Percentiles rank a stretch among this genome's conserved stretches.
Conservation (phyloP, 2,329 filamentous ascomycete species). For the Hymenoscyphus albidus region DNA sequence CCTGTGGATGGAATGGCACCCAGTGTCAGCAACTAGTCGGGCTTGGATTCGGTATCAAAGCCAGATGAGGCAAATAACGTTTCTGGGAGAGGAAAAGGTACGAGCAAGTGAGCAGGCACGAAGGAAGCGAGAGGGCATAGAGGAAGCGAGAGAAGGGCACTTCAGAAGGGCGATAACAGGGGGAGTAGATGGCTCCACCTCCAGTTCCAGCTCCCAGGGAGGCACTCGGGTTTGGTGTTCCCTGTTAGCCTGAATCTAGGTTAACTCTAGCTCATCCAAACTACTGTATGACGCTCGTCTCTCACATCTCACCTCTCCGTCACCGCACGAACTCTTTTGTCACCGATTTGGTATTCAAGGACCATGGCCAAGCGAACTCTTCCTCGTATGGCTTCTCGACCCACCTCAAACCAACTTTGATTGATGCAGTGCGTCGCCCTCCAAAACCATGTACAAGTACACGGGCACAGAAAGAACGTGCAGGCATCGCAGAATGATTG, state of each 20-base stretch:
- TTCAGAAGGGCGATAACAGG: background rate
- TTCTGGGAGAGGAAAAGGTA: background rate
- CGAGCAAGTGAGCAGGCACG: background rate
- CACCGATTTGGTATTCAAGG: background rate
- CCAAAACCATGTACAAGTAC: background rate
- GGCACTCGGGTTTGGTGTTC: background rate
- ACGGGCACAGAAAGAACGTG: background rate
- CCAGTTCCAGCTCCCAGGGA: conserved; percentile 1
- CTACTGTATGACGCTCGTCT: background rate
- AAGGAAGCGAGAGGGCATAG: background rate
- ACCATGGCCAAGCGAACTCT: background rate
- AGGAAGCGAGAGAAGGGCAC: background rate
- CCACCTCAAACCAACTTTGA: background rate
- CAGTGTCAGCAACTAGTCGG: conserved; percentile 1
- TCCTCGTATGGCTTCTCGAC: background rate
- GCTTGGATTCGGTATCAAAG: conserved; percentile 1
- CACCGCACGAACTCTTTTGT: conserved; percentile 1
- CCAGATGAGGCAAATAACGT: conserved; percentile 1
- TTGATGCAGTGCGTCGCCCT: background rate
- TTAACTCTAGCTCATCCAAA: background rate
- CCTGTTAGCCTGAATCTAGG: background rate
- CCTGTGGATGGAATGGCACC: background rate
- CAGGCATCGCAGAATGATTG: background rate
- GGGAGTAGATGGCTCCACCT: background rate
- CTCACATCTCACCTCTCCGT: background rate